phyloP scores from a whole-genome alignment of 2,329 filamentous ascomycete genomes.

The Alternaria ventricosa region DNA sequence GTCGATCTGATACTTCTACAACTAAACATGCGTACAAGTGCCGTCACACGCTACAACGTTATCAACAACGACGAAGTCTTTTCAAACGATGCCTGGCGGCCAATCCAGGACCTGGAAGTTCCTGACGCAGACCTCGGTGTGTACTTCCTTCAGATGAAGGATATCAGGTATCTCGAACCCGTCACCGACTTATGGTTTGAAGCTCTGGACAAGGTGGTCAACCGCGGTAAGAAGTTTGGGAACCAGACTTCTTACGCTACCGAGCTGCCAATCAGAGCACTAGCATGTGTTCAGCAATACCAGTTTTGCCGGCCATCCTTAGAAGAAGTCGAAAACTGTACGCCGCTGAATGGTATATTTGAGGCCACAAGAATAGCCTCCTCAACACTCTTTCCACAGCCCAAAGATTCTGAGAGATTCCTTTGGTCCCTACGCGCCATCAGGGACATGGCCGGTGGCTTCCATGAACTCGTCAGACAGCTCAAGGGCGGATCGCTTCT shows the following conservation, averaged over 20 bases:
- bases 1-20: neutral
- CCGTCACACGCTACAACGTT: neutral
- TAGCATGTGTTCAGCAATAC: neutral
- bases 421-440: slow-evolving; percentile 5
- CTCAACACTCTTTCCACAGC: neutral
- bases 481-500: slow-evolving; percentile 10
- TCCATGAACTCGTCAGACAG: slow-evolving; percentile 2
- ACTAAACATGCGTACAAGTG: neutral
- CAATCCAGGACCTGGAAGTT: neutral
- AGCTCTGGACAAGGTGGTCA: neutral
- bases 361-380: slow-evolving; percentile 3
- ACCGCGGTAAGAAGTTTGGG: neutral
- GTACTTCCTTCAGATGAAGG: neutral
- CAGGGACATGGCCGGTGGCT: slow-evolving; percentile 6
- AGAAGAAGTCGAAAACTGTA: neutral
- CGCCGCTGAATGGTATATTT: slow-evolving; percentile 16
- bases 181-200: neutral
- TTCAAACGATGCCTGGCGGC: neutral
- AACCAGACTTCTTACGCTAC: neutral
- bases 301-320: neutral
- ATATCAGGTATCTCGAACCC: neutral
- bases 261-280: neutral
- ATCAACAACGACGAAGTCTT: neutral
- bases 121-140: neutral
- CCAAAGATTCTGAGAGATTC: slow-evolving; percentile 6